Evolutionary conservation across 441 rosid genomes (phyloP), one percentile per base, ranked within the genome.

Genomic region (Biscutella laevigata): DNA sequence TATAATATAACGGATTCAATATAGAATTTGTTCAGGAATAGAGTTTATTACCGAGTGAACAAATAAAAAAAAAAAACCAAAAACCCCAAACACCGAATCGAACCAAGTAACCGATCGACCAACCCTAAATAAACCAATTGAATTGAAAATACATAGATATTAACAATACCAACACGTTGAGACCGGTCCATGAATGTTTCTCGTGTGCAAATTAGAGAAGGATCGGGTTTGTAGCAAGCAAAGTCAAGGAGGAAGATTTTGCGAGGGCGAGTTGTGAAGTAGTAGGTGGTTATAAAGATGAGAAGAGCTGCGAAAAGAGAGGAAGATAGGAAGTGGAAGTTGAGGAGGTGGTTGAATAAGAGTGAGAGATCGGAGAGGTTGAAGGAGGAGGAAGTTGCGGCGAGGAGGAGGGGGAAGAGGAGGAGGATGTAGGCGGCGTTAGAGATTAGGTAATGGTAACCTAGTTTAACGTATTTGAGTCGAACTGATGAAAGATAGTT

Each of bases 391-490:
- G 85, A 72, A 54, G 83, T 75, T 46, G 70, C 83, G 0, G 79
- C 74, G 26, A 12, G 49, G 6, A 84, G 53, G n/a, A 80, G 39
- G 0, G 94, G 95, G 21, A 79, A n/a, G n/a, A n/a, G 37, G 10
- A 89, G 74, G 40, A 88, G 53, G 46, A 67, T 67, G 50, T 80
- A 86, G 77, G 77, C 40, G 12, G 82, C 90, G 15, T 76, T 88
- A 14, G 95, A 80, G 64, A 88, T 82, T 22, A 88, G 30, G 58
- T 83, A 80, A 58, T 88, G 95, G 71, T 83, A 88, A 26, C 97
- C 95, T 0, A 88, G 78, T 62, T 88, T 88, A 41, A 88, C 94
- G 25, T 88, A 83, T 48, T 88, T 88, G 55, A 83, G 79, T 8
- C 71, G 79, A 28, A 86, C 76, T 1, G 95, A 82, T 20, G 66